Percentiles rank a stretch among this genome's conserved stretches.
phyloP scores from a whole-genome alignment of 1,284 basidiomycete species.

The Somion occarium region DNA sequence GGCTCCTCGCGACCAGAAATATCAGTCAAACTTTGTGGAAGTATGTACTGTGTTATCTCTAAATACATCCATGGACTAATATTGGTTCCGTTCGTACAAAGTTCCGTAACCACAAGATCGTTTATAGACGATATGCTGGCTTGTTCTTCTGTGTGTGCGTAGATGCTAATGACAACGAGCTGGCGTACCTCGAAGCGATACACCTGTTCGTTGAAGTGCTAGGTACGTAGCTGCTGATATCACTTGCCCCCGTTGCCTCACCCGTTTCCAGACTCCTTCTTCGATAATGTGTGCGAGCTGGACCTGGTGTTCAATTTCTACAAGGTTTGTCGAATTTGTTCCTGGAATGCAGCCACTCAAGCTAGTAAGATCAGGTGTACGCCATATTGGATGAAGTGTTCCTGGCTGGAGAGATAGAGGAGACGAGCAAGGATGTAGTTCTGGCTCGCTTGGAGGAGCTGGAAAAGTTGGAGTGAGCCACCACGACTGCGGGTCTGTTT shows the following conservation, averaged over 20 bases:
- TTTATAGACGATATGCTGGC: constrained; percentile 94
- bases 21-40: constrained; percentile 99
- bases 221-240: constrained; percentile 48
- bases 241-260: not conserved
- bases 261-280: constrained; percentile 81
- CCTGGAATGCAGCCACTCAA: not conserved
- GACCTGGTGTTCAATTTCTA: constrained; percentile 99
- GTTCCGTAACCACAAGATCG: constrained; percentile 95
- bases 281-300: constrained; percentile 97
- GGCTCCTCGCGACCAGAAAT: constrained; percentile 97
- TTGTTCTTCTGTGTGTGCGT: constrained; percentile 98
- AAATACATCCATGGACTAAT: not conserved
- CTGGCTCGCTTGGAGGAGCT: constrained; percentile 84
- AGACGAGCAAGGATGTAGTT: constrained; percentile 96
- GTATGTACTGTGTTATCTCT: constrained; percentile 47
- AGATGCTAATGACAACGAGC: constrained; percentile 96
- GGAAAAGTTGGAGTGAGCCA: constrained; percentile 70
- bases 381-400: constrained; percentile 98
- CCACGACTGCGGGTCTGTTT: not conserved
- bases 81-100: constrained; percentile 31
- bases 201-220: constrained; percentile 99
- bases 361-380: constrained; percentile 62
- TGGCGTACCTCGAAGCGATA: constrained; percentile 95
- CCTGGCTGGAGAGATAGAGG: constrained; percentile 97
- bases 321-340: constrained; percentile 54